phyloP scores from a whole-genome alignment of 345 rosid species.

The Acer yangbiense region DNA sequence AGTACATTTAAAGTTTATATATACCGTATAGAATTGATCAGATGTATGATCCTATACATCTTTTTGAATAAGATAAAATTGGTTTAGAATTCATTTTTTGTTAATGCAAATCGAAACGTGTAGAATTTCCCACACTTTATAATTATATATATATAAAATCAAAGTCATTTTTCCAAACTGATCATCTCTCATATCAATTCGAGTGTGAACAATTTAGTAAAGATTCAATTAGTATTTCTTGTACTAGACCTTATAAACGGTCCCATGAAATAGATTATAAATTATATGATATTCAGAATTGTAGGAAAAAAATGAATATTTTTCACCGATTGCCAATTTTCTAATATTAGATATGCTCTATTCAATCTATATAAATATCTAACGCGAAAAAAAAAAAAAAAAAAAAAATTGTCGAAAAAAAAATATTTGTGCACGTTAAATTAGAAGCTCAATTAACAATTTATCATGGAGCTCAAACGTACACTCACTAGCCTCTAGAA shows the following conservation, averaged over 20 bases:
- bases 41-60: too few species aligned
- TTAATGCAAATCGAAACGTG: too few species aligned
- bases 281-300: neutral
- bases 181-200: neutral
- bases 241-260: neutral
- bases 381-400: neutral
- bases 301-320: neutral
- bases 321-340: neutral
- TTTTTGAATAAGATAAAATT: too few species aligned
- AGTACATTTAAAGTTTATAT: neutral
- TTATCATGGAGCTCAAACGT: neutral
- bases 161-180: neutral
- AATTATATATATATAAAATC: neutral
- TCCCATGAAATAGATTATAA: neutral
- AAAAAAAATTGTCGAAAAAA: neutral
- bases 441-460: neutral
- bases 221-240: neutral
- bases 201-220: neutral
- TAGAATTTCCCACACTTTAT: too few species aligned
- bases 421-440: neutral
- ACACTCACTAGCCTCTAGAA: neutral
- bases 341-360: neutral
- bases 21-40: too few species aligned
- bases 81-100: too few species aligned
- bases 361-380: neutral